Conservation (phyloP, 306 rosid genomes). For the Malus fusca region DNA sequence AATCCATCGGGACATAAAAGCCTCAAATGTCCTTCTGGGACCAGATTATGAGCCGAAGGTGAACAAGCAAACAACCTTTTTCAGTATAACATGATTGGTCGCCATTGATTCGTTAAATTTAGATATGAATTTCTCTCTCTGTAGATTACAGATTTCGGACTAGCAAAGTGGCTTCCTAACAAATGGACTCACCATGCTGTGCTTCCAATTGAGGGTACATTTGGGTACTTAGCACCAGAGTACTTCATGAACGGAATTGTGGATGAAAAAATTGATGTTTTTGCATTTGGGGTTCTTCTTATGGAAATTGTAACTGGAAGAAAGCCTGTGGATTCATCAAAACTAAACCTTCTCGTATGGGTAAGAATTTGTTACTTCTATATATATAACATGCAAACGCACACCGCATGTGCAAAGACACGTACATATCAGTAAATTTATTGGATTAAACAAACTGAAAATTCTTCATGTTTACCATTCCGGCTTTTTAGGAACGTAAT, state of each 20-base stretch:
- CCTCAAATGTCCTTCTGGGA: conserved; percentile 92
- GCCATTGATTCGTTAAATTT: not conserved
- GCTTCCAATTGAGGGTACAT: conserved; percentile 87
- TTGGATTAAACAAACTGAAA: not conserved
- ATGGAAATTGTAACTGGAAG: conserved; percentile 82
- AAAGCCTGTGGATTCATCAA: conserved; percentile 83
- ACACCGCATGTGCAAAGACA: not conserved
- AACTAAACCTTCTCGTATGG: conserved; percentile 80
- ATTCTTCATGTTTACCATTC: not conserved
- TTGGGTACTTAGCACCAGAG: conserved; percentile 93
- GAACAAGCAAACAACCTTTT: not conserved
- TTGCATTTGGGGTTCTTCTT: conserved; percentile 78
- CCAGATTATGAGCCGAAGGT: conserved; percentile 96
- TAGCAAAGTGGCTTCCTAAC: conserved; percentile 99
- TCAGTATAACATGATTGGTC: not conserved
- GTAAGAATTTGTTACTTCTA: conserved; percentile 27
- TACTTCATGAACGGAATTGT: conserved; percentile 90
- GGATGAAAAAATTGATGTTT: conserved; percentile 88
- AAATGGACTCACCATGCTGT: conserved; percentile 97
- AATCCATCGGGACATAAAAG: conserved; percentile 90
- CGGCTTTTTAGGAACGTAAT: too few relatives aligned
- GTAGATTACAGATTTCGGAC: conserved; percentile 88
- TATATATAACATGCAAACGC: not conserved
- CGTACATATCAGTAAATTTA: too few relatives aligned
- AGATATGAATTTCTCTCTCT: not conserved